phyloP scores from a whole-genome alignment of 345 rosid genomes.

The Reutealis trisperma region DNA sequence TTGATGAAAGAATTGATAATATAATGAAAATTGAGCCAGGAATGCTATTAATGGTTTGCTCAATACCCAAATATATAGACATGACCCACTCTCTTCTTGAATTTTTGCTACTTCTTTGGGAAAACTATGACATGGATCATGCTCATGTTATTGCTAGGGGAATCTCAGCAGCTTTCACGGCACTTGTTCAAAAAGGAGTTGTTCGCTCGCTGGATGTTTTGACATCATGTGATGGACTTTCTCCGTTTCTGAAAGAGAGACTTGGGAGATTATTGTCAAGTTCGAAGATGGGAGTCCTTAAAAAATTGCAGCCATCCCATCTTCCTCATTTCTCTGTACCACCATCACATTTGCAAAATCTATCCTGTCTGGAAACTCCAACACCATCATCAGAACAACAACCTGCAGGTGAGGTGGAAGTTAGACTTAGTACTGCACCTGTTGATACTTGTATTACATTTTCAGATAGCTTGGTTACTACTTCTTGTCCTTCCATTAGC shows the following conservation, averaged over 20 bases:
- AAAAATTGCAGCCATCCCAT: constrained; percentile 23
- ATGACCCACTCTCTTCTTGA: constrained; percentile 73
- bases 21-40: constrained; percentile 95
- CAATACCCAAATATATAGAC: constrained; percentile 61
- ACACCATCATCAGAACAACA: constrained; percentile 23
- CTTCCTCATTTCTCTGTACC: constrained; percentile 20
- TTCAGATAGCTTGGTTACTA: constrained; percentile 19
- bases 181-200: constrained; percentile 64
- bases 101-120: constrained; percentile 67
- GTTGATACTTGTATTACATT: constrained; percentile 19
- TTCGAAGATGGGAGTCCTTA: constrained; percentile 28
- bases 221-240: constrained; percentile 40
- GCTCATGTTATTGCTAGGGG: constrained; percentile 47
- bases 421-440: constrained; percentile 21
- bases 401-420: constrained; percentile 6
- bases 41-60: constrained; percentile 66
- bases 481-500: constrained; percentile 11
- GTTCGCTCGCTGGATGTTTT: constrained; percentile 51
- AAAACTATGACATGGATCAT: constrained; percentile 56
- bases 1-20: constrained; percentile 60
- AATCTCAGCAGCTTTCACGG: constrained; percentile 53
- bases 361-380: constrained; percentile 8
- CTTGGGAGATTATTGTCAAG: constrained; percentile 44
- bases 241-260: constrained; percentile 54
- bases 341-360: constrained; percentile 23